Base-by-base conservation (phyloP, 1,284 basidiomycete genomes). In the Lignosus rhinocerotis region DNA sequence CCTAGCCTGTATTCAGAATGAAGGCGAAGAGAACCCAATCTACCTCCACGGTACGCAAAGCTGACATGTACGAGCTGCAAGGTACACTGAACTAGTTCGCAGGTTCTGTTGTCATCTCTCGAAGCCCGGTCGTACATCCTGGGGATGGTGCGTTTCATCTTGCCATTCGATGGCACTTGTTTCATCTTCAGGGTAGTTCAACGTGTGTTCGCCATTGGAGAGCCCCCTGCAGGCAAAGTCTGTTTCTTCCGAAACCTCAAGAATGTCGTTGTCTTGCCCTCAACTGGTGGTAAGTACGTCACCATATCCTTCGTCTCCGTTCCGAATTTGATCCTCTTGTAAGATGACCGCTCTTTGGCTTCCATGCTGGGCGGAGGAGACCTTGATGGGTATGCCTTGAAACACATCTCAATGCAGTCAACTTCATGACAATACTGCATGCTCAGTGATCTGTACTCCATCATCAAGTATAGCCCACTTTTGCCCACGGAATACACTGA, bases 191-290 rank as follows among this genome's bases (percentile, higher is more conserved):
- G 8, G 2, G 8, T 62, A 85, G 89, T 91, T 1, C 87, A 89
- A 73, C 78, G 84, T 46, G 88, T 90, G 0, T 77, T 75, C 56
- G 90, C 90, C 3, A 84, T 92, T 51, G 90, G 90, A 3, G 78
- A 82, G 66, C 89, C 90, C 2, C 88, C 88, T 0, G 70, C 71
- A 21, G 80, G 76, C 41, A 75, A 75, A 67, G 60, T 81, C 14
- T 90, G 87, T 68, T 71, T 84, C 43, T 91, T 90, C 70, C 69
- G 76, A 1, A 75, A 84, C 50, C 69, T 91, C 60, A 84, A 80
- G 66, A 92, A 92, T 65, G 84, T 86, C 9, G 85, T 92, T 1
- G 89, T 92, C 3, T 80, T 93, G 53, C 81, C 90, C 1, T 84
- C 83, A n/a, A 72, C 75, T 53, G 88, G 88, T 85, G 60, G 17